Percentiles rank a stretch among this genome's conserved stretches.
Evolutionary conservation across 768 basidiomycete species (phyloP).

Genomic region (Hypsizygus marmoreus): DNA sequence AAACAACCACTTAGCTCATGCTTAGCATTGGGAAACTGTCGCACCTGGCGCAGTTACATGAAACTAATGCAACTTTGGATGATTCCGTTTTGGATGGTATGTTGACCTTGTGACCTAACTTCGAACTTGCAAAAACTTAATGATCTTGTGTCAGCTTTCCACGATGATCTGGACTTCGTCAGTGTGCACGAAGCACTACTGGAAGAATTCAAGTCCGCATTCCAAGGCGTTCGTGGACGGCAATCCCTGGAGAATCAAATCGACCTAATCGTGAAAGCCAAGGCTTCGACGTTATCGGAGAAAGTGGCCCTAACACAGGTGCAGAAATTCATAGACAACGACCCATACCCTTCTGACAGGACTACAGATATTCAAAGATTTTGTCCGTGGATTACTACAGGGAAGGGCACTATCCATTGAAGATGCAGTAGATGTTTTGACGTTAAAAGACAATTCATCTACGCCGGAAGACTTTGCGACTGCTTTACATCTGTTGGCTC

Average conservation of each 20-base stretch:
- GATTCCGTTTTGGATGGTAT: slow-evolving; percentile 59
- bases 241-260: slow-evolving; percentile 71
- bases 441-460: slow-evolving; percentile 76
- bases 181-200: slow-evolving; percentile 76
- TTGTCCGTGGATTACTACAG: slow-evolving; percentile 69
- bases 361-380: slow-evolving; percentile 65
- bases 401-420: slow-evolving; percentile 77
- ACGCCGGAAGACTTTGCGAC: slow-evolving; percentile 66
- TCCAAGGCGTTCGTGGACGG: slow-evolving; percentile 50
- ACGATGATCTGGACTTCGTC: slow-evolving; percentile 85
- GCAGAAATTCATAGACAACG: slow-evolving; percentile 15
- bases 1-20: slow-evolving; percentile 60
- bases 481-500: slow-evolving; percentile 66
- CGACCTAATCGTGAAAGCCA: slow-evolving; percentile 57
- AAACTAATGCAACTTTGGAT: slow-evolving; percentile 45
- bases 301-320: slow-evolving; percentile 57
- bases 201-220: slow-evolving; percentile 57
- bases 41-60: slow-evolving; percentile 78
- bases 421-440: slow-evolving; percentile 80
- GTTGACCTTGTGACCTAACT: slow-evolving; percentile 13
- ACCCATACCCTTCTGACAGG: neutral
- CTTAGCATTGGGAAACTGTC: slow-evolving; percentile 89
- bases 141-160: slow-evolving; percentile 60
- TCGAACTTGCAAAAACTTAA: slow-evolving; percentile 8
- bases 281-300: slow-evolving; percentile 48